Evolutionary conservation across 2,329 filamentous ascomycete species (phyloP).

Genomic region (Diplocarpon mali): DNA sequence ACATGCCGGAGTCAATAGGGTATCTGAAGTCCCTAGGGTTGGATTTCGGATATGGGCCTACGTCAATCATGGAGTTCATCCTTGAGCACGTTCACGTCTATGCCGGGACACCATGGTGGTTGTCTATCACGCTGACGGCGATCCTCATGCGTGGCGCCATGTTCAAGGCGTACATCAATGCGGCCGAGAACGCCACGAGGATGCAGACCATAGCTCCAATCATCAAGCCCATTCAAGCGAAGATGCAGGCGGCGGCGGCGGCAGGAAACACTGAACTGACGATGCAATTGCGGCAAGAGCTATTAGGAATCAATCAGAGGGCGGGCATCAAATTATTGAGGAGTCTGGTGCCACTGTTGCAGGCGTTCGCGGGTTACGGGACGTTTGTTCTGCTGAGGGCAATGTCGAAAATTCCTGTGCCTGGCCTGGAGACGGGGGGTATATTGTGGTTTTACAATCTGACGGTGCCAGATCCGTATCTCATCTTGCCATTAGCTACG

Average conservation of each 20-base stretch:
- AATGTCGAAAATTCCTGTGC: slow-evolving; percentile 72
- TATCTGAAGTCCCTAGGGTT: slow-evolving; percentile 75
- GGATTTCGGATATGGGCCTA: slow-evolving; percentile 77
- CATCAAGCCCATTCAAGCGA: slow-evolving; percentile 42
- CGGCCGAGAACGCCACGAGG: slow-evolving; percentile 50
- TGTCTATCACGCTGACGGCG: slow-evolving; percentile 55
- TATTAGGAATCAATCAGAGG: slow-evolving; percentile 39
- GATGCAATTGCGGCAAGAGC: slow-evolving; percentile 35
- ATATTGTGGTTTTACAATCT: slow-evolving; percentile 72
- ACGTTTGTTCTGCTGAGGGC: slow-evolving; percentile 66
- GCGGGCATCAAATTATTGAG: slow-evolving; percentile 43
- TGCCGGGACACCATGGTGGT: slow-evolving; percentile 70
- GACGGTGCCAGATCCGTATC: slow-evolving; percentile 65
- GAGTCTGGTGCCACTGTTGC: slow-evolving; percentile 45
- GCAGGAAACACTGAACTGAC: slow-evolving; percentile 36
- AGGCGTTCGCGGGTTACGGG: slow-evolving; percentile 66
- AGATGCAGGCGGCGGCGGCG: slow-evolving; percentile 34
- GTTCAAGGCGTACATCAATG: slow-evolving; percentile 52
- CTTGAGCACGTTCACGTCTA: slow-evolving; percentile 78
- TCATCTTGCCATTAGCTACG: slow-evolving; percentile 56
- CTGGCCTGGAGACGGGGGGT: slow-evolving; percentile 60
- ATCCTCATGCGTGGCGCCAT: slow-evolving; percentile 52
- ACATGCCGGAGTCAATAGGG: slow-evolving; percentile 54
- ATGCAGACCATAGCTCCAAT: slow-evolving; percentile 50
- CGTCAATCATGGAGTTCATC: slow-evolving; percentile 59